Evolutionary conservation across 176 grass and related monocot genomes (phyloP).

Genomic region (Bolboschoenus planiculmis): DNA sequence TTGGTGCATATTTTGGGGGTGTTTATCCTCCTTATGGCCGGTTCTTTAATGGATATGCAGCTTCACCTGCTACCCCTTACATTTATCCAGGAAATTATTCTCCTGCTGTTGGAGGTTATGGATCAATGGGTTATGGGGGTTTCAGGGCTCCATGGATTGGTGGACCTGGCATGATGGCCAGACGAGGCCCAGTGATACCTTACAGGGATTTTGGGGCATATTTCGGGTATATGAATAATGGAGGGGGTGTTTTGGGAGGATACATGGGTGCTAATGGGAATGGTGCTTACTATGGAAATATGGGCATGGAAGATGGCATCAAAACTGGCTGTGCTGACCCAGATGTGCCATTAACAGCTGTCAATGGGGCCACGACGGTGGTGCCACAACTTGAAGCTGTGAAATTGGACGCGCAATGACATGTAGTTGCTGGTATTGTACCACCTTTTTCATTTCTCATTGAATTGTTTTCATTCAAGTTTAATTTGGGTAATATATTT

Average conservation of each 20-base stretch:
- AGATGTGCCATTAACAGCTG: conserved; percentile 6
- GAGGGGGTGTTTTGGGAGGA: conserved; percentile 45
- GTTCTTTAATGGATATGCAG: conserved; percentile 24
- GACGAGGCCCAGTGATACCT: conserved; percentile 31
- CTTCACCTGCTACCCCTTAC: conserved; percentile 18
- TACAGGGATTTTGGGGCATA: conserved; percentile 27
- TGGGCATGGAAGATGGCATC: conserved; percentile 31
- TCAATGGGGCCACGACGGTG: conserved; percentile 32
- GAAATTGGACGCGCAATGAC: conserved; percentile 69
- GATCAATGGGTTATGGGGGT: conserved; percentile 13
- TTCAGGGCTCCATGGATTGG: conserved; percentile 6
- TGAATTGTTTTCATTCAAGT: background rate
- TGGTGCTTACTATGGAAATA: conserved; percentile 31
- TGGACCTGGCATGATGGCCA: conserved; percentile 35
- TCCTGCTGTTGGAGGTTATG: conserved; percentile 13
- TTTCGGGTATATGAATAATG: conserved; percentile 32
- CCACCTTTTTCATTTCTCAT: background rate
- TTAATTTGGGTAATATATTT: background rate
- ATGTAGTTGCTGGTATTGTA: conserved; percentile 31
- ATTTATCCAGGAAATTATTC: conserved; percentile 7
- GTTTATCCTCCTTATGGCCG: background rate
- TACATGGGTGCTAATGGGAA: conserved; percentile 32
- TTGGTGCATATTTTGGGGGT: conserved; percentile 17
- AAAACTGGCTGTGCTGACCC: conserved; percentile 24
- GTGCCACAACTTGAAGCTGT: conserved; percentile 42